These are phyloP conservation scores for Daldinia loculata DNA, from an alignment of 495 filamentous ascomycete genomes.

Conservation along the genomic window DNA sequence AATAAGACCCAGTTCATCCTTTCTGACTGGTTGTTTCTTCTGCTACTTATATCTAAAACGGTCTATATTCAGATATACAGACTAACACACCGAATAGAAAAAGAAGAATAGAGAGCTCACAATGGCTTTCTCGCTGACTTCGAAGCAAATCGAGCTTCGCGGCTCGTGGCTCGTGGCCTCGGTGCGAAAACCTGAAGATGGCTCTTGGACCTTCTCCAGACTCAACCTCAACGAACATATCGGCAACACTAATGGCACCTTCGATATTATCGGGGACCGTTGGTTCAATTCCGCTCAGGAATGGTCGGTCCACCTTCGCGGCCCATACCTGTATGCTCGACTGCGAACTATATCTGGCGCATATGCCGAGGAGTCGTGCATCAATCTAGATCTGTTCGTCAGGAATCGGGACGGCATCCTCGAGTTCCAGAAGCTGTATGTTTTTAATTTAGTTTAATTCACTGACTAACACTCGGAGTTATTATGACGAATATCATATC, in stretches of 20 bases:
- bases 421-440: constrained; percentile 34
- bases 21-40: background rate
- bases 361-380: constrained; percentile 20
- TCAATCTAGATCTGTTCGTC: constrained; percentile 36
- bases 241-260: constrained; percentile 31
- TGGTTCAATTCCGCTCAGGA: constrained; percentile 33
- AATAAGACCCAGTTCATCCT: background rate
- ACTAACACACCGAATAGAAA: background rate
- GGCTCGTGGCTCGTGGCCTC: constrained; percentile 28
- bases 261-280: constrained; percentile 23
- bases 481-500: background rate
- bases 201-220: constrained; percentile 24
- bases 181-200: constrained; percentile 24
- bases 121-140: constrained; percentile 38
- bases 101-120: background rate
- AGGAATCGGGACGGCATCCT: constrained; percentile 32
- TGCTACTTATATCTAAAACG: background rate
- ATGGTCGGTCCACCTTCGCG: constrained; percentile 26
- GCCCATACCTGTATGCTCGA: constrained; percentile 21
- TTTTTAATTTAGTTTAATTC: background rate
- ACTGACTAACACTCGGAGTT: background rate
- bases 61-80: background rate
- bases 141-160: constrained; percentile 34
- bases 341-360: constrained; percentile 12
- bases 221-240: constrained; percentile 37